Percentiles rank a stretch among this genome's conserved stretches.
These are phyloP conservation scores for Pseudevernia furfuracea DNA, from an alignment of 495 filamentous ascomycete species.

Conservation along the genomic window DNA sequence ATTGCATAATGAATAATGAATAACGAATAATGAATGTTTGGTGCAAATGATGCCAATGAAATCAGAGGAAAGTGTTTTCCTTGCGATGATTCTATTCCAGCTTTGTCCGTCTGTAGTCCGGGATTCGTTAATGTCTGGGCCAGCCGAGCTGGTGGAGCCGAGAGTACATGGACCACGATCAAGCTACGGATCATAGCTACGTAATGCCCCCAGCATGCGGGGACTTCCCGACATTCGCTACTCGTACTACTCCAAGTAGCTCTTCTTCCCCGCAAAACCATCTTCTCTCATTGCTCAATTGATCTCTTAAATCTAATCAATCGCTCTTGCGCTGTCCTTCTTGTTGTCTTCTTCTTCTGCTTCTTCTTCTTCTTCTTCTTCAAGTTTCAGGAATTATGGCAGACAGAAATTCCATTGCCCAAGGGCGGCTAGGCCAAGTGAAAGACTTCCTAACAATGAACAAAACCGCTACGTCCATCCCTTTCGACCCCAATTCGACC, in stretches of 20 bases:
- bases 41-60: too few species aligned
- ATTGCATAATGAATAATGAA: too few species aligned
- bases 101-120: too few species aligned
- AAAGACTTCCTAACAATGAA: conserved; percentile 38
- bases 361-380: not conserved
- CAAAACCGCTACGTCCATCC: conserved; percentile 39
- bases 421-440: conserved; percentile 33
- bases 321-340: not conserved
- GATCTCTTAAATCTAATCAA: not conserved
- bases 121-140: too few species aligned
- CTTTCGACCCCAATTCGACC: conserved; percentile 48
- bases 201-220: conserved; percentile 1
- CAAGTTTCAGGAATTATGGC: not conserved
- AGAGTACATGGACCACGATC: too few species aligned
- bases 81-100: too few species aligned
- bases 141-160: too few species aligned
- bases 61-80: too few species aligned
- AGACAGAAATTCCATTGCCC: conserved; percentile 20
- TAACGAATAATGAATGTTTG: too few species aligned
- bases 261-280: not conserved
- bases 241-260: too few species aligned
- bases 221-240: not conserved
- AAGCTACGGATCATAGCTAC: too few species aligned
- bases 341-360: not conserved
- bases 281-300: not conserved